These are phyloP conservation scores for Sporothrix pseudoabietina DNA, from an alignment of 2,329 filamentous ascomycete species.

Conservation along the genomic window DNA sequence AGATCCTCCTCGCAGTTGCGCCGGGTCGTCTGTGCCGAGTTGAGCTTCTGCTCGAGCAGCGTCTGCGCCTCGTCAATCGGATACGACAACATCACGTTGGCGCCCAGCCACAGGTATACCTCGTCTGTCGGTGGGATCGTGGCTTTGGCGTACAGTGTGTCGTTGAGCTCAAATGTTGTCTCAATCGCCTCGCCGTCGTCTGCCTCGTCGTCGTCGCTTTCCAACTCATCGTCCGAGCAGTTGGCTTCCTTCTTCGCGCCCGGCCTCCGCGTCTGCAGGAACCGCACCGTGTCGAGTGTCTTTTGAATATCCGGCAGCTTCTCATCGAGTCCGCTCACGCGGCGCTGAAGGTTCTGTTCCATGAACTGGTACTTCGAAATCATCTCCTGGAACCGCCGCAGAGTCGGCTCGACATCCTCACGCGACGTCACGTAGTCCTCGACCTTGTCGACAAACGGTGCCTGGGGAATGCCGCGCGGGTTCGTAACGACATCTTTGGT, in stretches of 20 bases:
- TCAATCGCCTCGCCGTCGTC: conserved; percentile 71
- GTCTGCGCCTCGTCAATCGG: conserved; percentile 83
- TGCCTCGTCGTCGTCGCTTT: conserved; percentile 33
- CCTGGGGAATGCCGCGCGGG: conserved; percentile 78
- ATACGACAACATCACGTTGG: conserved; percentile 97
- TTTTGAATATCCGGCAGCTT: conserved; percentile 98
- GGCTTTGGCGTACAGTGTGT: conserved; percentile 90
- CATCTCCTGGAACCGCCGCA: conserved; percentile 89
- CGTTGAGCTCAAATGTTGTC: conserved; percentile 94
- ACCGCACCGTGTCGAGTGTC: conserved; percentile 87
- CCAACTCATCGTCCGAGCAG: conserved; percentile 11
- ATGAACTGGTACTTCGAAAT: conserved; percentile 99
- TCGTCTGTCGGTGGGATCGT: conserved; percentile 80
- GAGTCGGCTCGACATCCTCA: conserved; percentile 75
- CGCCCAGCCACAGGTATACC: conserved; percentile 96
- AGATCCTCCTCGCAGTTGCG: conserved; percentile 93
- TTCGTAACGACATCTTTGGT: conserved; percentile 62
- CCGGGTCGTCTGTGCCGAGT: conserved; percentile 76
- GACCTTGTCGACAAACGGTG: conserved; percentile 84
- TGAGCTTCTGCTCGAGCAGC: conserved; percentile 75
- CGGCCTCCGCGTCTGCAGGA: conserved; percentile 59
- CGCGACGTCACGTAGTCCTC: conserved; percentile 83
- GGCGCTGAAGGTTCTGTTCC: conserved; percentile 88
- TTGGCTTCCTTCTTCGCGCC: not conserved
- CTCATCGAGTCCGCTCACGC: conserved; percentile 78